phyloP scores from a whole-genome alignment of 1,139 yeast species.

The Pichiaceae sp. region DNA sequence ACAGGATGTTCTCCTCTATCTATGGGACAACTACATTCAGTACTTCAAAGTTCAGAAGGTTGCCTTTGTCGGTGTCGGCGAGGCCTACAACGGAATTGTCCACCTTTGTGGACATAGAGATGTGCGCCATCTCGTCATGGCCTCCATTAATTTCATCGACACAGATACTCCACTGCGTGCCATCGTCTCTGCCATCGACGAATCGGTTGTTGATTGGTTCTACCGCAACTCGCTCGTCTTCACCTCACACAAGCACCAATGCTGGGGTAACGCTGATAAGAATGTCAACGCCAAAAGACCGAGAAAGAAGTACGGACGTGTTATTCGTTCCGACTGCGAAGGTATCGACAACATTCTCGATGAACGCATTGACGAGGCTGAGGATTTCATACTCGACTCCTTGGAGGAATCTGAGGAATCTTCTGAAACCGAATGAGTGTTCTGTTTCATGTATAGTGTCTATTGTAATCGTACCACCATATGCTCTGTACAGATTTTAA shows the following conservation, averaged over 20 bases:
- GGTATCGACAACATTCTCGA: slow-evolving; percentile 71
- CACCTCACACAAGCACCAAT: slow-evolving; percentile 63
- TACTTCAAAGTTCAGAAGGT: slow-evolving; percentile 65
- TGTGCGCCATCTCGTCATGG: slow-evolving; percentile 55
- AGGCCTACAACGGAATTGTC: slow-evolving; percentile 79
- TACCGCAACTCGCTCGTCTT: slow-evolving; percentile 79
- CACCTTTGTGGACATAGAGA: slow-evolving; percentile 83
- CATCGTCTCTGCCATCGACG: slow-evolving; percentile 80
- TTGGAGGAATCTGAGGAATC: slow-evolving; percentile 42
- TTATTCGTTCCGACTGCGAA: slow-evolving; percentile 61
- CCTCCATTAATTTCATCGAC: slow-evolving; percentile 66
- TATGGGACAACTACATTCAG: slow-evolving; percentile 88
- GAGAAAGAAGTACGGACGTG: slow-evolving; percentile 85
- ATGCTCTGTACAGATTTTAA: no score
- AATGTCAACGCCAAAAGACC: slow-evolving; percentile 47
- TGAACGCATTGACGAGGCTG: slow-evolving; percentile 79
- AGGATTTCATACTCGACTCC: slow-evolving; percentile 74
- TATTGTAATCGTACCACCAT: not conserved
- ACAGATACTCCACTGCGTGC: slow-evolving; percentile 55
- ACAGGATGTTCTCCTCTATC: slow-evolving; percentile 66
- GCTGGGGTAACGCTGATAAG: slow-evolving; percentile 51
- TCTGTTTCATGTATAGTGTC: not conserved
- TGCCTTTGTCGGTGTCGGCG: slow-evolving; percentile 84
- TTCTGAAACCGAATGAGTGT: slow-evolving; percentile 17
- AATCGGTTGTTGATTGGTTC: slow-evolving; percentile 85